phyloP scores from a whole-genome alignment of 331 rosid genomes.

The Malus hybrid region DNA sequence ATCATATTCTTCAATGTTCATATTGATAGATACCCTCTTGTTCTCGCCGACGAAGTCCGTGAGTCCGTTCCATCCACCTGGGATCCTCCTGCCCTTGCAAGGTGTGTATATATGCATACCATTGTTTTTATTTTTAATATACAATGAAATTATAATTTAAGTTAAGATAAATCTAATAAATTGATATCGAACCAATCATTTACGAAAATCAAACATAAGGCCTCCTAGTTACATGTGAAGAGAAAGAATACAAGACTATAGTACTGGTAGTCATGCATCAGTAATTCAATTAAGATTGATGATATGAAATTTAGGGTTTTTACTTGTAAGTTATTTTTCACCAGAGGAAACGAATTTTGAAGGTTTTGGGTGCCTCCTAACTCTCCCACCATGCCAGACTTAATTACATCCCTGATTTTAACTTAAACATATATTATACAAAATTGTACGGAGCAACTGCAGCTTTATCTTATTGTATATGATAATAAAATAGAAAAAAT shows the following conservation, averaged over 20 bases:
- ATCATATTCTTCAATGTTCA: slow-evolving; percentile 51
- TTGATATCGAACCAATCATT: too few relatives aligned
- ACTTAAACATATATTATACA: background rate
- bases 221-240: too few relatives aligned
- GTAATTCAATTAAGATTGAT: background rate
- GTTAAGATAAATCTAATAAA: too few relatives aligned
- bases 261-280: too few relatives aligned
- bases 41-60: slow-evolving; percentile 47
- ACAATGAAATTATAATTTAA: too few relatives aligned
- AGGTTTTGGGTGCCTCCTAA: background rate
- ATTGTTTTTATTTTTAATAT: too few relatives aligned
- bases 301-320: too few relatives aligned
- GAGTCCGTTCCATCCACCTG: slow-evolving; percentile 68
- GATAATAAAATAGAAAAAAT: background rate
- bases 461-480: background rate
- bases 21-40: slow-evolving; percentile 60
- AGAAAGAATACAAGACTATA: too few relatives aligned
- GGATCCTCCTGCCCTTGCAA: slow-evolving; percentile 83
- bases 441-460: background rate
- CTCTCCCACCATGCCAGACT: background rate
- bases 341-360: background rate
- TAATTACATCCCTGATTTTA: background rate
- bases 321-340: background rate
- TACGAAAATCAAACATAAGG: too few relatives aligned
- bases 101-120: slow-evolving; percentile 28